phyloP scores from a whole-genome alignment of 1,284 basidiomycete species.

The Moniliophthora roreri region DNA sequence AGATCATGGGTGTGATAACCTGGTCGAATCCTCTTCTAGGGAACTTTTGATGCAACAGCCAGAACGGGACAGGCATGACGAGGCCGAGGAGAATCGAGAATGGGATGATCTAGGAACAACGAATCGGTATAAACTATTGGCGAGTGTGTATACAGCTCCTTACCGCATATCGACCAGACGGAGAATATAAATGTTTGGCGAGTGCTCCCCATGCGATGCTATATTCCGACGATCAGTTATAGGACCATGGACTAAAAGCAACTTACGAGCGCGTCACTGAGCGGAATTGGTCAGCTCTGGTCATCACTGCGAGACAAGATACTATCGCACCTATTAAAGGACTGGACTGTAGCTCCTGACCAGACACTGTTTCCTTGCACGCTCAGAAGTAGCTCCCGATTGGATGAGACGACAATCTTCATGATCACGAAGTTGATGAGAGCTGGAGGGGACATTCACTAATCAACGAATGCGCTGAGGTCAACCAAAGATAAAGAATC shows the following conservation, averaged over 20 bases:
- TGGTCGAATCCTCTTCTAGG: slow-evolving; percentile 46
- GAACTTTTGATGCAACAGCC: slow-evolving; percentile 45
- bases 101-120: slow-evolving; percentile 47
- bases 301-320: too few relatives aligned
- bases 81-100: slow-evolving; percentile 54
- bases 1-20: slow-evolving; percentile 49
- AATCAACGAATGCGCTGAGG: too few relatives aligned
- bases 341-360: slow-evolving; percentile 54
- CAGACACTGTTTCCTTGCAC: slow-evolving; percentile 59
- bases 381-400: slow-evolving; percentile 50
- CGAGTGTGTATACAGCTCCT: too few relatives aligned
- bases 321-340: slow-evolving; percentile 46
- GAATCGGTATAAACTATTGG: too few relatives aligned
- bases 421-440: slow-evolving; percentile 50
- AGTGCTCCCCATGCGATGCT: slow-evolving; percentile 59
- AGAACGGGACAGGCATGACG: slow-evolving; percentile 54
- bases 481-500: too few relatives aligned
- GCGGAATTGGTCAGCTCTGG: too few relatives aligned
- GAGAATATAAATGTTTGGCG: slow-evolving; percentile 50
- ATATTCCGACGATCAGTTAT: too few relatives aligned
- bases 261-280: too few relatives aligned
- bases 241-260: too few relatives aligned
- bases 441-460: slow-evolving; percentile 19
- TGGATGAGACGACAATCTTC: slow-evolving; percentile 51
- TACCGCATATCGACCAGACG: slow-evolving; percentile 45